phyloP scores from a whole-genome alignment of 345 rosid species.

The Microcos paniculata region DNA sequence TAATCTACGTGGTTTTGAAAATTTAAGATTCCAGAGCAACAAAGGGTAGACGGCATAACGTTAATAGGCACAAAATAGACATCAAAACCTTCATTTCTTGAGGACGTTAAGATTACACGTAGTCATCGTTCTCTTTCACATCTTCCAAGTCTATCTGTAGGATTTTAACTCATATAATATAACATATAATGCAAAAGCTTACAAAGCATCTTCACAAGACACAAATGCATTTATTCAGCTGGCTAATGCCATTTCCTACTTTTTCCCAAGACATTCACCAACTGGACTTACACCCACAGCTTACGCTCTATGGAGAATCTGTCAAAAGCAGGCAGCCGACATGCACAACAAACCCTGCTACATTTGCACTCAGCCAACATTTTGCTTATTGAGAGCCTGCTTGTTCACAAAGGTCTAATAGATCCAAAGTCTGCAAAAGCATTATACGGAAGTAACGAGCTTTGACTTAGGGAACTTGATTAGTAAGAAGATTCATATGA shows the following conservation, averaged over 20 bases:
- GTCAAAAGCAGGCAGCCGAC: conserved; percentile 33
- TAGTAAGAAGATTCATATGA: background rate
- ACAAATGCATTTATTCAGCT: conserved; percentile 34
- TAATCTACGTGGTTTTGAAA: background rate
- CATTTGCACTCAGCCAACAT: conserved; percentile 17
- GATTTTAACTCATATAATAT: conserved; percentile 15
- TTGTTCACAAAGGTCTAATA: conserved; percentile 89
- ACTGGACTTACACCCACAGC: conserved; percentile 38
- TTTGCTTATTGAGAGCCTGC: conserved; percentile 64
- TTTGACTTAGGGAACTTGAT: background rate
- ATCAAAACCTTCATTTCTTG: conserved; percentile 21
- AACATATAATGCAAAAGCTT: conserved; percentile 1
- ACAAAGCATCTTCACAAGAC: conserved; percentile 17
- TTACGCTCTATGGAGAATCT: conserved; percentile 48
- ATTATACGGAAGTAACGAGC: conserved; percentile 5
- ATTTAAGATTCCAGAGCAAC: background rate
- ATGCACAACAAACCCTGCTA: conserved; percentile 27
- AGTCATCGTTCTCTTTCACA: conserved; percentile 29
- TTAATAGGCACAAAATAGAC: background rate
- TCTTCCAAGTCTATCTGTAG: conserved; percentile 19
- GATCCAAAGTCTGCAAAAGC: conserved; percentile 74
- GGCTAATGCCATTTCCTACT: conserved; percentile 27
- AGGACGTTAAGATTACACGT: conserved; percentile 8
- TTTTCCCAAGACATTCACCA: conserved; percentile 28
- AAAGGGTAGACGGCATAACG: background rate